Percentiles rank a stretch among this genome's conserved stretches.
phyloP scores from a whole-genome alignment of 345 rosid species.

The Corchorus capsularis region DNA sequence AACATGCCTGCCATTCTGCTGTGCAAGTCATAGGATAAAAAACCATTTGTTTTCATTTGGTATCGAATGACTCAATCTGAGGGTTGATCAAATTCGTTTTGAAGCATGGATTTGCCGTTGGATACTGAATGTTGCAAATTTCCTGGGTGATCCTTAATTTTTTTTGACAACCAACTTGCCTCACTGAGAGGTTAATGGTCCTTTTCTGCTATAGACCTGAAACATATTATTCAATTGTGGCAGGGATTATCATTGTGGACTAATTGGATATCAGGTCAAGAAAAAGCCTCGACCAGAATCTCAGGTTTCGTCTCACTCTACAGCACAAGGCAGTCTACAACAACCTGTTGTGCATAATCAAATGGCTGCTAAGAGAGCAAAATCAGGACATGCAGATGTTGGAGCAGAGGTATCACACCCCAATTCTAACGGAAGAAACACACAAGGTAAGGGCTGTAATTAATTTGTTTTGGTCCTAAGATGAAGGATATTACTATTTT shows the following conservation, averaged over 20 bases:
- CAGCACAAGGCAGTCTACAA: constrained; percentile 25
- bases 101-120: neutral
- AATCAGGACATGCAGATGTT: constrained; percentile 33
- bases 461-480: constrained; percentile 8
- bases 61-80: neutral
- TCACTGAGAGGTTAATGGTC: neutral
- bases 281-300: constrained; percentile 46
- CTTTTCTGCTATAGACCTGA: constrained; percentile 11
- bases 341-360: constrained; percentile 35
- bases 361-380: constrained; percentile 27
- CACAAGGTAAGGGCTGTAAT: constrained; percentile 39
- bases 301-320: constrained; percentile 28
- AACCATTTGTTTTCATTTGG: neutral
- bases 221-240: constrained; percentile 27
- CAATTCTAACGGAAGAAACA: constrained; percentile 25
- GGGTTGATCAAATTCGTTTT: neutral
- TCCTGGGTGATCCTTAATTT: neutral
- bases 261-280: constrained; percentile 69
- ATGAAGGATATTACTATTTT: constrained; percentile 1
- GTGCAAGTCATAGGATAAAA: neutral
- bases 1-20: too few relatives aligned
- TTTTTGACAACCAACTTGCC: neutral
- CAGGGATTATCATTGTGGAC: constrained; percentile 78
- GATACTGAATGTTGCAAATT: neutral
- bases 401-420: constrained; percentile 18